Evolutionary conservation across 2,329 filamentous ascomycete species (phyloP).

Genomic region (Pyrenophora teres): DNA sequence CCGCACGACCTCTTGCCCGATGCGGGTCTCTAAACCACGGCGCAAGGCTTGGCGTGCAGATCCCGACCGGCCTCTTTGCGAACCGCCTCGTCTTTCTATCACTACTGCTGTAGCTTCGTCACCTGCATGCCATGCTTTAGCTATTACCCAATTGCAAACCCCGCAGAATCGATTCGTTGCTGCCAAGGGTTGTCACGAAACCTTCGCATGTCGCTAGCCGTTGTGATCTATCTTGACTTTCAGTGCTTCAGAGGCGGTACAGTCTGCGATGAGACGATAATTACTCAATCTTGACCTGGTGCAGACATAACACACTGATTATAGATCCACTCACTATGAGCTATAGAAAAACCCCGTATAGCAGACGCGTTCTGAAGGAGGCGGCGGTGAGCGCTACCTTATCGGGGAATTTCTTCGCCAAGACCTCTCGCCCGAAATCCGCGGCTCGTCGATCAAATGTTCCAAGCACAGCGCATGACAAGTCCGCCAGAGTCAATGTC

Average conservation of each 20-base stretch:
- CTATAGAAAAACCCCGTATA: neutral
- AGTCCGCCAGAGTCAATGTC: conserved; percentile 6
- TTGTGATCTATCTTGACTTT: too few species aligned
- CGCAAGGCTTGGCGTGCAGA: conserved; percentile 16
- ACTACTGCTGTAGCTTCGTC: conserved; percentile 1
- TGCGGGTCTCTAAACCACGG: neutral
- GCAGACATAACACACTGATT: neutral
- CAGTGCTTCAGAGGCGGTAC: too few species aligned
- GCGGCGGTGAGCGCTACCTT: conserved; percentile 7
- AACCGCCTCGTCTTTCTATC: neutral
- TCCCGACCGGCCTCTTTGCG: neutral
- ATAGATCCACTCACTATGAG: neutral
- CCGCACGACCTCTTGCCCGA: conserved; percentile 8
- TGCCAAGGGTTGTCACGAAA: too few species aligned
- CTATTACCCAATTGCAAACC: too few species aligned
- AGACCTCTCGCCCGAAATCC: conserved; percentile 22
- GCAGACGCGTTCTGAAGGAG: neutral
- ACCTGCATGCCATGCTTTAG: neutral
- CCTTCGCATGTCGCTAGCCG: too few species aligned
- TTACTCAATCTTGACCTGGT: neutral
- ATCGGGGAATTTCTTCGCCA: conserved; percentile 10
- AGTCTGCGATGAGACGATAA: too few species aligned
- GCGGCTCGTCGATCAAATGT: conserved; percentile 18
- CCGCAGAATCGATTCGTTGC: too few species aligned
- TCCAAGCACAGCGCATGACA: conserved; percentile 13